Evolutionary conservation across 495 filamentous ascomycete genomes (phyloP), one percentile per base, ranked within the genome.

Genomic region (Penicillium tannophilum): DNA sequence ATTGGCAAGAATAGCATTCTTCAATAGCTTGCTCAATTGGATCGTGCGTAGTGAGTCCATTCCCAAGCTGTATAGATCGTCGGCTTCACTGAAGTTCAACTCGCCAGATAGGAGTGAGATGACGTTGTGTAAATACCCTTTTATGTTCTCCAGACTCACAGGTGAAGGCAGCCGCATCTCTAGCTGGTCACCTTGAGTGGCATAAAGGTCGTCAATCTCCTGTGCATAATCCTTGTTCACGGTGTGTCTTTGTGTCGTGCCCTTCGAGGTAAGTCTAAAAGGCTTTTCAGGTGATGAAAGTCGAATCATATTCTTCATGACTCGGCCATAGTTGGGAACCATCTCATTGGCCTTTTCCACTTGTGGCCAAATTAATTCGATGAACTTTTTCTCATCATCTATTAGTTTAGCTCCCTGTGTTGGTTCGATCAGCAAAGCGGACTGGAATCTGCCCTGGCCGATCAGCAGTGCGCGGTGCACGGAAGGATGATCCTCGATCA

Each of bases 1-100:
- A 1, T 39, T 8, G 0, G 56, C 30, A 14, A 56, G 28, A n/a
- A 39, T 45, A 20, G 46, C 20, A 28, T 6, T 31, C 24, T 49
- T 26, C 46, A 49, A 23, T 16, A 28, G 4, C 12, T 49, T 49
- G 10, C 11, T 28, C 6, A 62, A 3, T 17, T 50, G 58, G 0
- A 65, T 48, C 1, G 59, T 75, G 41, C 81, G 78, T 61, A 86
- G 69, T 16, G 82, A 86, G 62, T 86, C 82, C 36, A 86, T 64
- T 19, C 80, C 78, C 8, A 46, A 26, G 1, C 65, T 65, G 56
- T 77, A 80, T 42, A 79, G 59, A 53, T 70, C 68, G 46, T 57
- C 52, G 1, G 47, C 30, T 12, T 39, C 20, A 6, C 14, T 3
- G 9, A 26, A 12, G 10, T 26, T 31, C 16, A 4, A 28, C 10